phyloP scores from a whole-genome alignment of 2,329 filamentous ascomycete species.

The Trichoderma asperellum region DNA sequence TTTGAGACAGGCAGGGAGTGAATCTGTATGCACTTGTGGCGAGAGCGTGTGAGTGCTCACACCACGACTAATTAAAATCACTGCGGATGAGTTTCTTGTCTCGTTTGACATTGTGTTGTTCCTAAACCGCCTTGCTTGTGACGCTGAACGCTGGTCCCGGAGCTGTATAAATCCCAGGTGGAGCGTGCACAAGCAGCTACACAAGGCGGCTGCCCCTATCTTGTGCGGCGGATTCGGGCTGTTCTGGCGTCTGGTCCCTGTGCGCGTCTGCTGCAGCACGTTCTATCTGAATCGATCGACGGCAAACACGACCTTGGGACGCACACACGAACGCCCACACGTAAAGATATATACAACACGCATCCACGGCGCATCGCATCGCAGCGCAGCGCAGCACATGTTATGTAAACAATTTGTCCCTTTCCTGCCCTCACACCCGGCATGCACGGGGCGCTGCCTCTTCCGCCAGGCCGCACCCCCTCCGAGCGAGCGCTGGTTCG shows the following conservation, averaged over 20 bases:
- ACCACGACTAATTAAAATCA: neutral
- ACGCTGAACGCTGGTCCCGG: neutral
- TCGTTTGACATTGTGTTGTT: constrained; percentile 23
- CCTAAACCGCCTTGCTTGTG: constrained; percentile 18
- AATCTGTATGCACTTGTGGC: neutral
- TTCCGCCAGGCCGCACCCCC: constrained; percentile 25
- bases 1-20: neutral
- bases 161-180: neutral
- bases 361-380: constrained; percentile 1
- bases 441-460: constrained; percentile 14
- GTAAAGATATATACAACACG: constrained; percentile 3
- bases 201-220: neutral
- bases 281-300: neutral
- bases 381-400: neutral
- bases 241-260: neutral
- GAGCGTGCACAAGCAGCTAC: constrained; percentile 2
- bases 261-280: constrained; percentile 14
- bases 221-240: constrained; percentile 8
- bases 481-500: constrained; percentile 8
- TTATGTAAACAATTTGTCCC: constrained; percentile 21
- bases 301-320: constrained; percentile 22
- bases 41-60: neutral
- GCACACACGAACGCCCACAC: neutral
- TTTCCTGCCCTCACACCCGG: neutral
- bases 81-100: neutral